Evolutionary conservation across 129 eudicot species (phyloP).

Genomic region (Ambrosia trifida): DNA sequence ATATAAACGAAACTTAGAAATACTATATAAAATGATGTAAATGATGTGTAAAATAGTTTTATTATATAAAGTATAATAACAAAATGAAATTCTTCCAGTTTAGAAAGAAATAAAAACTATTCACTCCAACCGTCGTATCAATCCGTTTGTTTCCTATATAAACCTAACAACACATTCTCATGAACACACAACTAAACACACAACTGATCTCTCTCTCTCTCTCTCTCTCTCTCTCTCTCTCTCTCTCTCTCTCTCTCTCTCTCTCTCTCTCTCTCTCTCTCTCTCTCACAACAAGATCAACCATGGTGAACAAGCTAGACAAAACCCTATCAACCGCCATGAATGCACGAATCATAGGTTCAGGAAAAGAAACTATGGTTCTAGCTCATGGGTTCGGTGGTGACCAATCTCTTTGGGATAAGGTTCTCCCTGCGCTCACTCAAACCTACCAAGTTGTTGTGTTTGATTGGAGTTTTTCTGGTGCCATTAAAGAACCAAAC

Average conservation of each 20-base stretch:
- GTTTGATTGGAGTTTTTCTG: constrained; percentile 87
- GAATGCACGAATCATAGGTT: constrained; percentile 66
- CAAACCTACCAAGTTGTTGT: constrained; percentile 48
- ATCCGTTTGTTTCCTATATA: constrained; percentile 40
- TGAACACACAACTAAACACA: constrained; percentile 20
- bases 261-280: too few species aligned
- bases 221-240: too few species aligned
- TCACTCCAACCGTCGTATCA: constrained; percentile 13
- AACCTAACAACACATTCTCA: constrained; percentile 25
- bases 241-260: too few species aligned
- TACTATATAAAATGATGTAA: too few species aligned
- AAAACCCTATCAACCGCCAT: constrained; percentile 46
- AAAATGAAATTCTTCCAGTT: neutral
- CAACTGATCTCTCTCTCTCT: neutral
- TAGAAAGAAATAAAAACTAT: neutral
- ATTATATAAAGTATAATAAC: neutral
- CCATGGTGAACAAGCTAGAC: constrained; percentile 44
- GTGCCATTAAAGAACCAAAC: constrained; percentile 57
- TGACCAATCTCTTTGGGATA: constrained; percentile 87
- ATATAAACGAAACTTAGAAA: too few species aligned
- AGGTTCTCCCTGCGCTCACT: constrained; percentile 42
- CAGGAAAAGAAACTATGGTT: constrained; percentile 59
- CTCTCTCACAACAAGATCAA: neutral
- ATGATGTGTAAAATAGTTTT: too few species aligned
- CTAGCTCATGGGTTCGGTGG: constrained; percentile 88